A percentile compares a stretch with the other conserved stretches of the same genome.
phyloP scores from a whole-genome alignment of 441 rosid genomes.

The Erysimum pusillum region DNA sequence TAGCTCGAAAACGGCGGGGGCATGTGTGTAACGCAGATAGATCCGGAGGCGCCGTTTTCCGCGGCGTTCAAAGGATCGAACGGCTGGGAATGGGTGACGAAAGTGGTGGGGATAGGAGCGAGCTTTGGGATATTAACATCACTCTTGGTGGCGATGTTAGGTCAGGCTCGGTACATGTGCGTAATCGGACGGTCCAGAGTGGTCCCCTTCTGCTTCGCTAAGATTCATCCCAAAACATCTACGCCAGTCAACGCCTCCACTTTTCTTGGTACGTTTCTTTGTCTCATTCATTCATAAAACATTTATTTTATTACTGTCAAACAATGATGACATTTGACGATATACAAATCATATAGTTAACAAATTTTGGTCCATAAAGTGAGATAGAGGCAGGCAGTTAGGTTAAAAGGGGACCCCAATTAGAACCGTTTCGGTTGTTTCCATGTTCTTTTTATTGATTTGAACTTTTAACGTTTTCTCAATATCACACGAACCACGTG shows the following conservation, averaged over 20 bases:
- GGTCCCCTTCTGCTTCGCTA: conserved; percentile 89
- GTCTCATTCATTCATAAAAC: background rate
- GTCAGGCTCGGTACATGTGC: conserved; percentile 98
- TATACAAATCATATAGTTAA: conserved; percentile 15
- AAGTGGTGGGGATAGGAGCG: conserved; percentile 91
- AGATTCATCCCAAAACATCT: conserved; percentile 76
- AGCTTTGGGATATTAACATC: conserved; percentile 95
- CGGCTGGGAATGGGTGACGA: conserved; percentile 82
- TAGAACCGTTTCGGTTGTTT: conserved; percentile 42
- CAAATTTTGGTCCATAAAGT: conserved; percentile 27
- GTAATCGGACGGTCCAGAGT: conserved; percentile 96
- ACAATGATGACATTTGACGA: conserved; percentile 14
- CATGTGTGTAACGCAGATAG: conserved; percentile 61
- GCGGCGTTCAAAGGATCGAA: conserved; percentile 70
- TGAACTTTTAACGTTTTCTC: conserved; percentile 41
- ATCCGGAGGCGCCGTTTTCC: conserved; percentile 85
- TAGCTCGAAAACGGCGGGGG: conserved; percentile 30
- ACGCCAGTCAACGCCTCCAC: conserved; percentile 96
- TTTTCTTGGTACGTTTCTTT: conserved; percentile 75
- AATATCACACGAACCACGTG: conserved; percentile 48
- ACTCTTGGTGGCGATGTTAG: conserved; percentile 90
- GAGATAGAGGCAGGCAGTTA: conserved; percentile 33
- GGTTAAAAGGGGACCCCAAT: conserved; percentile 45
- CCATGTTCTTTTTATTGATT: conserved; percentile 37
- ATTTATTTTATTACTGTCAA: conserved; percentile 9